Conservation (phyloP, 1,139 yeast genomes). For the Suhomyces bribrorum region DNA sequence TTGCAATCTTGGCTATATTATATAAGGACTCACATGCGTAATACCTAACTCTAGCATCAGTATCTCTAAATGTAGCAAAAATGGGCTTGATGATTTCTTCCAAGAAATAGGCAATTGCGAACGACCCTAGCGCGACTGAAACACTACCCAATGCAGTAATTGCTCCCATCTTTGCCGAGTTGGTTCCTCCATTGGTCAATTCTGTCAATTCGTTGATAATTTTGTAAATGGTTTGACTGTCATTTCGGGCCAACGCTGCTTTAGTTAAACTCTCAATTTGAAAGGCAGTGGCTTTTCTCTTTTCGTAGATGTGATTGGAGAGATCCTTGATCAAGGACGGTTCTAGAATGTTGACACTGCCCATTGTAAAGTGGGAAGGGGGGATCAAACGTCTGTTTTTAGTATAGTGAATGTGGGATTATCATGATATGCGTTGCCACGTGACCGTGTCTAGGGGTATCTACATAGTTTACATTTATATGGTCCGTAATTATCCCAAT, state of each 20-base stretch:
- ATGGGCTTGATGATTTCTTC: slow-evolving; percentile 92
- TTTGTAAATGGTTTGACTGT: slow-evolving; percentile 59
- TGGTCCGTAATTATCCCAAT: neutral
- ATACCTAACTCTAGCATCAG: slow-evolving; percentile 92
- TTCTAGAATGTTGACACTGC: slow-evolving; percentile 50
- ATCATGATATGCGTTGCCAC: neutral
- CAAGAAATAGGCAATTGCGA: slow-evolving; percentile 60
- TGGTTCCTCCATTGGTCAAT: slow-evolving; percentile 43
- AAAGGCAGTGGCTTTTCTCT: slow-evolving; percentile 90
- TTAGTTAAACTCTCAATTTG: slow-evolving; percentile 83
- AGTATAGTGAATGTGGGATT: neutral
- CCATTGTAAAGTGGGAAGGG: slow-evolving; percentile 17
- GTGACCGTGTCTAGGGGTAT: too few relatives aligned
- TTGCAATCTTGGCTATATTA: slow-evolving; percentile 94
- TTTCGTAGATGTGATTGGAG: slow-evolving; percentile 88
- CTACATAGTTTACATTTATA: neutral
- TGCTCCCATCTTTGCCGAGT: slow-evolving; percentile 52
- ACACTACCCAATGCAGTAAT: slow-evolving; percentile 54
- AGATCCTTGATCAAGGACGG: slow-evolving; percentile 78
- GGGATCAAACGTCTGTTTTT: neutral
- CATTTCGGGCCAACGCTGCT: slow-evolving; percentile 75
- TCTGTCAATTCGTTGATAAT: slow-evolving; percentile 59
- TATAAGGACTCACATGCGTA: slow-evolving; percentile 96
- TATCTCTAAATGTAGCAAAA: slow-evolving; percentile 93
- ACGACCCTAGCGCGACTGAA: slow-evolving; percentile 50